Conservation (phyloP, 371 early-diverging fungal species). For the Circinella minor region DNA sequence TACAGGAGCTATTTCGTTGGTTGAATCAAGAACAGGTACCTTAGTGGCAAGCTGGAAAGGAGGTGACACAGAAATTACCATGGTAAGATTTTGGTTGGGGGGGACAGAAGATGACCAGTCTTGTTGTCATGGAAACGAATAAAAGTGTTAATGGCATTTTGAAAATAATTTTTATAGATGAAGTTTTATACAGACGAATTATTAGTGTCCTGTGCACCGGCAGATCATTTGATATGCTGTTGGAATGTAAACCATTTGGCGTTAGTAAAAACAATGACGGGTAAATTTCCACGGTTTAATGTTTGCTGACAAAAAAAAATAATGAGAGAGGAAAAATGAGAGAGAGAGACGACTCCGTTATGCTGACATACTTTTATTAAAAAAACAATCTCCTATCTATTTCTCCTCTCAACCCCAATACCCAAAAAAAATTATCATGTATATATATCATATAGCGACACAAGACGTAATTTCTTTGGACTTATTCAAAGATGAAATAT, state of each 20-base stretch:
- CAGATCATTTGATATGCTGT: conserved; percentile 68
- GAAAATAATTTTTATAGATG: conserved; percentile 36
- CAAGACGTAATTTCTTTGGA: conserved; percentile 58
- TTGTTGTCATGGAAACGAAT: too few relatives aligned
- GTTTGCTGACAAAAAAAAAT: not conserved
- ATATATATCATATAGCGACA: conserved; percentile 17
- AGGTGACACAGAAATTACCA: conserved; percentile 65
- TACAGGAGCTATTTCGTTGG: conserved; percentile 60
- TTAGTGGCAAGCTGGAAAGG: conserved; percentile 68
- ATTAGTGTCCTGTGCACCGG: conserved; percentile 64
- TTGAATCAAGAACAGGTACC: conserved; percentile 68
- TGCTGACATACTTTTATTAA: not conserved
- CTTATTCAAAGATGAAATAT: conserved; percentile 65
- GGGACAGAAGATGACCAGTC: not conserved
- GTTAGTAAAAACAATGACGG: conserved; percentile 63
- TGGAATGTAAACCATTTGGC: conserved; percentile 63
- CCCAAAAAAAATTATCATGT: not conserved
- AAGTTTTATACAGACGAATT: conserved; percentile 67
- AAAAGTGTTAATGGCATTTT: not conserved
- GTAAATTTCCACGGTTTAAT: conserved; percentile 24
- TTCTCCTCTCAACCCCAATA: conserved; percentile 2
- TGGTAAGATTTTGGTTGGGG: conserved; percentile 35
- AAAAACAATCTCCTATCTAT: conserved; percentile 7
- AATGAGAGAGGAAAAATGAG: too few relatives aligned
- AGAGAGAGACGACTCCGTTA: not conserved